These are phyloP conservation scores for Leccinum aurantiacum DNA, from an alignment of 768 basidiomycete genomes.

Conservation along the genomic window DNA sequence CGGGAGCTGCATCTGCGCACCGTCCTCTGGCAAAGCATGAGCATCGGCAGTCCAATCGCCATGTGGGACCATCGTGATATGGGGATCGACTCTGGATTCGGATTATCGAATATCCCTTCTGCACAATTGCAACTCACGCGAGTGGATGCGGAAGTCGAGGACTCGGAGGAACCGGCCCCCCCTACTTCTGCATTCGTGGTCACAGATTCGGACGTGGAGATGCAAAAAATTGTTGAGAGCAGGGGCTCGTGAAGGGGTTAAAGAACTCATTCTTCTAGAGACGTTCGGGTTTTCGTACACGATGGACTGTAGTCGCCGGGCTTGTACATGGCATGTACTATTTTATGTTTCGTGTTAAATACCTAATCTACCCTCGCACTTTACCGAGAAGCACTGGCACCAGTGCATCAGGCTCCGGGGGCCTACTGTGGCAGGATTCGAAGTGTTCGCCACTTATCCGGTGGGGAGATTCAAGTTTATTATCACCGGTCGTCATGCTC, in stretches of 20 bases:
- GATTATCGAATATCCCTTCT: background rate
- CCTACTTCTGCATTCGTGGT: background rate
- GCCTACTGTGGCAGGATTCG: background rate
- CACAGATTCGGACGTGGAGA: background rate
- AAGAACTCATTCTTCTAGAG: background rate
- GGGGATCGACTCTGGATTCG: slow-evolving; percentile 19
- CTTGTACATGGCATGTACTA: background rate
- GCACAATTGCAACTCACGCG: background rate
- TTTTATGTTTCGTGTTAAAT: too few relatives aligned
- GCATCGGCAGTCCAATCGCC: background rate
- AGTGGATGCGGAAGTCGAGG: background rate
- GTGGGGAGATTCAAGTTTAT: background rate
- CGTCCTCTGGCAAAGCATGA: background rate
- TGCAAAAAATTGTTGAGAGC: background rate
- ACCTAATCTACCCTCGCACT: background rate
- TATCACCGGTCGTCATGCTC: background rate
- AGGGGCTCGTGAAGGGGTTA: background rate
- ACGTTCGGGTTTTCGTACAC: background rate
- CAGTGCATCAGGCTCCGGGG: background rate
- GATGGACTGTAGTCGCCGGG: background rate
- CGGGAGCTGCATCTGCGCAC: slow-evolving; percentile 7
- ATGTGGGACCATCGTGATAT: background rate
- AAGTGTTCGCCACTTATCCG: background rate
- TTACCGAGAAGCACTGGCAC: background rate
- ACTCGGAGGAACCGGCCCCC: background rate